Evolutionary conservation across 2,329 filamentous ascomycete species (phyloP).

Genomic region (Xylaria sp.): DNA sequence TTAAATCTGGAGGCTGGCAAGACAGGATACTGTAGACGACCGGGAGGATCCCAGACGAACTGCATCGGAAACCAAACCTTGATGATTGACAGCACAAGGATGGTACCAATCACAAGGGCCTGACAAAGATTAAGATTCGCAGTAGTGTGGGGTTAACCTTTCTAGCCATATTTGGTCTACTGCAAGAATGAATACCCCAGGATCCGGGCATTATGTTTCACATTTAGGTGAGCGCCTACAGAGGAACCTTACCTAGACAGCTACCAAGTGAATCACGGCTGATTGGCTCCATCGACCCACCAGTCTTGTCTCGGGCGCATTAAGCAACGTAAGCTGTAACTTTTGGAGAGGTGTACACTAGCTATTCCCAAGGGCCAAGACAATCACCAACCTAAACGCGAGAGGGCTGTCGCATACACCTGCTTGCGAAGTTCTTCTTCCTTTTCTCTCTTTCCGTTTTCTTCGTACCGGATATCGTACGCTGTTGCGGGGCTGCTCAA

Average conservation of each 20-base stretch:
- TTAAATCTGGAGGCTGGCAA: background rate
- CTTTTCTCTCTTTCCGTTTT: slow-evolving; percentile 22
- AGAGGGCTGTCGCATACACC: slow-evolving; percentile 34
- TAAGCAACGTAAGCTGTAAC: slow-evolving; percentile 49
- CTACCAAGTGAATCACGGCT: background rate
- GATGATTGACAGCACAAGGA: slow-evolving; percentile 11
- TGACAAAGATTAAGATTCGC: slow-evolving; percentile 1
- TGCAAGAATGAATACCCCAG: background rate
- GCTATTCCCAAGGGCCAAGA: slow-evolving; percentile 39
- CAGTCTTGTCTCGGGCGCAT: slow-evolving; percentile 32
- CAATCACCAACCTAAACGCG: slow-evolving; percentile 31
- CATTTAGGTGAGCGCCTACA: slow-evolving; percentile 7
- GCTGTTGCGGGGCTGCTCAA: slow-evolving; percentile 44
- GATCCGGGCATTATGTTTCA: no score
- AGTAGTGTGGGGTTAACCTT: background rate
- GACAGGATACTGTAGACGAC: background rate
- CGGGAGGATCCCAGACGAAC: slow-evolving; percentile 30
- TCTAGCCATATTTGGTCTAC: background rate
- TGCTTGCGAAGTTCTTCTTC: slow-evolving; percentile 34
- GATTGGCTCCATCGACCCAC: background rate
- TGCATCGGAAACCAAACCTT: slow-evolving; percentile 4
- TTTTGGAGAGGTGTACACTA: slow-evolving; percentile 42
- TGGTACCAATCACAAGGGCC: slow-evolving; percentile 8
- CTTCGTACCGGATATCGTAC: slow-evolving; percentile 15
- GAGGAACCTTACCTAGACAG: background rate